Evolutionary conservation across 2,329 filamentous ascomycete species (phyloP).

Genomic region (Xylaria sp.): DNA sequence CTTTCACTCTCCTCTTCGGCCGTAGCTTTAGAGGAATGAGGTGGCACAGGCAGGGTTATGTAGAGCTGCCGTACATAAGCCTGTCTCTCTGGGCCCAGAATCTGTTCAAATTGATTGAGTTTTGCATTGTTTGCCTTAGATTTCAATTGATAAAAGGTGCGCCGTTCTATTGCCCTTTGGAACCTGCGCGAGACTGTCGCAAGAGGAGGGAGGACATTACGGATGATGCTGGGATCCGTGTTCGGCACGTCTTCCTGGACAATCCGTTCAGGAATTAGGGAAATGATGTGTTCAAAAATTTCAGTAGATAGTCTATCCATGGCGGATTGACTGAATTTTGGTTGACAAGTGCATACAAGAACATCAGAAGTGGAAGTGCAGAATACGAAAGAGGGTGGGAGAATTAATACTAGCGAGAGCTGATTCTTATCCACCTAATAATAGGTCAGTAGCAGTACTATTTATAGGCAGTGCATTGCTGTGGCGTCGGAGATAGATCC

Average conservation of each 20-base stretch:
- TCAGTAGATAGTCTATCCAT: constrained; percentile 17
- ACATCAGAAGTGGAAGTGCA: not conserved
- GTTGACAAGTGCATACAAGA: not conserved
- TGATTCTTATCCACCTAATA: too few relatives aligned
- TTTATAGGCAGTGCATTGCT: too few relatives aligned
- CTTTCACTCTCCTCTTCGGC: not conserved
- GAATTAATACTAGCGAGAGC: too few relatives aligned
- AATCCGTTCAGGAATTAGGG: not conserved
- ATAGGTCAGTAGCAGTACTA: too few relatives aligned
- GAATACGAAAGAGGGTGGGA: not conserved
- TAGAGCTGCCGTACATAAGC: not conserved
- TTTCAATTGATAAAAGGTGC: not conserved
- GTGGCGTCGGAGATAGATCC: too few relatives aligned
- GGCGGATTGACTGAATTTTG: not conserved
- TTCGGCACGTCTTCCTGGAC: not conserved
- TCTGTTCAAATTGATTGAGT: not conserved
- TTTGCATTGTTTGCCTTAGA: not conserved
- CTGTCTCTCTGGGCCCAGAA: not conserved
- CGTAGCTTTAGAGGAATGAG: not conserved
- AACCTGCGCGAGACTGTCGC: constrained; percentile 15
- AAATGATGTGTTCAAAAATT: constrained; percentile 10
- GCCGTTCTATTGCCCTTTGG: constrained; percentile 15
- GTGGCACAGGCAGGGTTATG: not conserved
- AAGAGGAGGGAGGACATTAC: not conserved
- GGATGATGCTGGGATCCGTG: not conserved